Evolutionary conservation across 352 stramenopile species (phyloP).

Genomic region (Phytophthora aleatoria): DNA sequence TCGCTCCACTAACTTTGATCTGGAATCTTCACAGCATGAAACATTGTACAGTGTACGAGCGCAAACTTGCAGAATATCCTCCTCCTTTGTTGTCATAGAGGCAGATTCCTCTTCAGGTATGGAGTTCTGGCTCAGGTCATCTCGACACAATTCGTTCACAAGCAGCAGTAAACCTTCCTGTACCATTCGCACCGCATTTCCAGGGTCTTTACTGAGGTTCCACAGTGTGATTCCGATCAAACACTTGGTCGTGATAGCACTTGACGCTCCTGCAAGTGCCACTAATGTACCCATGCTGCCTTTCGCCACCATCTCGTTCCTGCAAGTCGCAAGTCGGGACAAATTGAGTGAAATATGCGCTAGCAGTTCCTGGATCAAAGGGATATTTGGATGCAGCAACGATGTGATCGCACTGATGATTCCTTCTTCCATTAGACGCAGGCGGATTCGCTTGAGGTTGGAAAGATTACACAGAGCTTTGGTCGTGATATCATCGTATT

Average conservation of each 20-base stretch:
- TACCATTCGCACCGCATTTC: constrained; percentile 76
- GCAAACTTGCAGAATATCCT: constrained; percentile 48
- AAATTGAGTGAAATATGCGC: constrained; percentile 81
- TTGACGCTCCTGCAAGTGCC: constrained; percentile 44
- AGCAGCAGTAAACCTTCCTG: constrained; percentile 69
- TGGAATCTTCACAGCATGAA: constrained; percentile 68
- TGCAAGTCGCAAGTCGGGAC: constrained; percentile 57
- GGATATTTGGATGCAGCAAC: constrained; percentile 54
- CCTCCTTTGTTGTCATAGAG: constrained; percentile 10
- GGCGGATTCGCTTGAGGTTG: constrained; percentile 81
- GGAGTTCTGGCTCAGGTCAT: neutral
- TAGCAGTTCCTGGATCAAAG: constrained; percentile 61
- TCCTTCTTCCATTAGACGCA: constrained; percentile 89
- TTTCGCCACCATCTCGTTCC: constrained; percentile 76
- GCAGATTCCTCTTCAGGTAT: neutral
- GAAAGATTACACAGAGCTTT: constrained; percentile 90
- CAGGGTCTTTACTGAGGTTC: constrained; percentile 75
- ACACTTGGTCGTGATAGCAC: constrained; percentile 43
- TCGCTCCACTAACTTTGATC: constrained; percentile 70
- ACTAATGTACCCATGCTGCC: constrained; percentile 62
- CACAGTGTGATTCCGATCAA: constrained; percentile 65
- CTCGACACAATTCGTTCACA: constrained; percentile 54
- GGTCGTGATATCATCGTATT: constrained; percentile 59
- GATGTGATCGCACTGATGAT: constrained; percentile 74
- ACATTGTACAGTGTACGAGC: constrained; percentile 74